phyloP scores from a whole-genome alignment of 2,329 filamentous ascomycete genomes.

The Neonectria hederae region DNA sequence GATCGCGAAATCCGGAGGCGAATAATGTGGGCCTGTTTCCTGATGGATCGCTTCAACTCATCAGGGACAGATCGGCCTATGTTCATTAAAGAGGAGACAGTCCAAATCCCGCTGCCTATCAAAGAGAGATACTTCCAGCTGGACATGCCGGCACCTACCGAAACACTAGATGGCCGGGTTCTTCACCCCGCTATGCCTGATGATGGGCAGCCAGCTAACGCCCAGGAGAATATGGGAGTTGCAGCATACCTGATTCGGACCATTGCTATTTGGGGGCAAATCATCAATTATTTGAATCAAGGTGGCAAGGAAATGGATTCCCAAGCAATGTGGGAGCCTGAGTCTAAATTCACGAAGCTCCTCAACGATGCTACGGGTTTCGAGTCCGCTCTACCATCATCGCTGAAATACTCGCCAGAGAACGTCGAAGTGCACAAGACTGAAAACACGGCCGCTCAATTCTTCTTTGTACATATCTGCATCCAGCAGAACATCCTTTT shows the following conservation, averaged over 20 bases:
- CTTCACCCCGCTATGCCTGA: conserved; percentile 70
- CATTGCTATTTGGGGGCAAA: conserved; percentile 88
- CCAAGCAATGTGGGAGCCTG: conserved; percentile 80
- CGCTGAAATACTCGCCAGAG: conserved; percentile 78
- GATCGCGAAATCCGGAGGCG: conserved; percentile 92
- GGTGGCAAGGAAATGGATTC: conserved; percentile 84
- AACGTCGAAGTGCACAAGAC: conserved; percentile 87
- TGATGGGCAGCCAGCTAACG: conserved; percentile 70
- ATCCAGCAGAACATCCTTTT: conserved; percentile 92
- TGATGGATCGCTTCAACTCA: conserved; percentile 98
- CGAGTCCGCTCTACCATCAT: conserved; percentile 72
- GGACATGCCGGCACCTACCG: conserved; percentile 88
- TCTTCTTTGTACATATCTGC: conserved; percentile 89
- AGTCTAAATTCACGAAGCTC: conserved; percentile 80
- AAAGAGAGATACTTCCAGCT: conserved; percentile 90
- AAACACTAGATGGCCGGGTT: conserved; percentile 79
- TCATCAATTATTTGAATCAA: conserved; percentile 90
- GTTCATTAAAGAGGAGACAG: conserved; percentile 88
- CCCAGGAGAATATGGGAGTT: conserved; percentile 90
- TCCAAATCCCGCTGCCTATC: conserved; percentile 90
- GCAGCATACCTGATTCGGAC: conserved; percentile 88
- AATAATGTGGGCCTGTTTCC: conserved; percentile 97
- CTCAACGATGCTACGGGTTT: conserved; percentile 77
- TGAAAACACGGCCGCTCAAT: conserved; percentile 88
- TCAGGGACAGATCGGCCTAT: conserved; percentile 92